Conservation (phyloP, 192 early-diverging fungal genomes). For the Coemansia sp. region DNA sequence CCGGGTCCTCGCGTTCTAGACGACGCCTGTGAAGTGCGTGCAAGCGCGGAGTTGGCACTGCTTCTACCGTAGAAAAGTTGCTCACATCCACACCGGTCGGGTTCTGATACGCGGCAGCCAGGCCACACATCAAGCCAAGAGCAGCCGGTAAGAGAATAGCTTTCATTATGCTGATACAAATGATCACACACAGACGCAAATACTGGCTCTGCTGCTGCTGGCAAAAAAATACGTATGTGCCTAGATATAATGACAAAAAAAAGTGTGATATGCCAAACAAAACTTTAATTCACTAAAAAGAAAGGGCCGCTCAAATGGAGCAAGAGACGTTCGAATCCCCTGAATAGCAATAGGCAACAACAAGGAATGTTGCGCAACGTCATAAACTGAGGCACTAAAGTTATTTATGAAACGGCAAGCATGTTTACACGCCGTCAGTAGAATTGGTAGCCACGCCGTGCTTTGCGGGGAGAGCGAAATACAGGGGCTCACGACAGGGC, state of each 20-base stretch:
- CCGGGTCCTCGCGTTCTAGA: slow-evolving; percentile 35
- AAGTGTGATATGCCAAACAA: neutral
- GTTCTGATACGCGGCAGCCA: neutral
- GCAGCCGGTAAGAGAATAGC: slow-evolving; percentile 1
- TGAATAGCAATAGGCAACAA: neutral
- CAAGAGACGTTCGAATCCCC: neutral
- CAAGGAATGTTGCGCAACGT: neutral
- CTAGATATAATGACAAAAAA: neutral
- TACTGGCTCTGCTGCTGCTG: neutral
- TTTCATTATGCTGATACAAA: neutral
- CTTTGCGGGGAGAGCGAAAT: neutral
- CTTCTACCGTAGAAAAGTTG: neutral
- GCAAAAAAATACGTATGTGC: neutral
- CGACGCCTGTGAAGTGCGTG: slow-evolving; percentile 29
- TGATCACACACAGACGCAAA: neutral
- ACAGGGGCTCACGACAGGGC: neutral
- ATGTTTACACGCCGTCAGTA: neutral
- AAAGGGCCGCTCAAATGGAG: neutral
- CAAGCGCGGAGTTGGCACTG: neutral
- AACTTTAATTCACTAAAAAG: neutral
- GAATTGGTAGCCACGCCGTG: neutral
- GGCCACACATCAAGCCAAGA: neutral
- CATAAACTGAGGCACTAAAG: neutral
- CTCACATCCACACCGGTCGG: neutral
- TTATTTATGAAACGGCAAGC: neutral